phyloP scores from a whole-genome alignment of 768 basidiomycete species.

The Tulasnella sp. region DNA sequence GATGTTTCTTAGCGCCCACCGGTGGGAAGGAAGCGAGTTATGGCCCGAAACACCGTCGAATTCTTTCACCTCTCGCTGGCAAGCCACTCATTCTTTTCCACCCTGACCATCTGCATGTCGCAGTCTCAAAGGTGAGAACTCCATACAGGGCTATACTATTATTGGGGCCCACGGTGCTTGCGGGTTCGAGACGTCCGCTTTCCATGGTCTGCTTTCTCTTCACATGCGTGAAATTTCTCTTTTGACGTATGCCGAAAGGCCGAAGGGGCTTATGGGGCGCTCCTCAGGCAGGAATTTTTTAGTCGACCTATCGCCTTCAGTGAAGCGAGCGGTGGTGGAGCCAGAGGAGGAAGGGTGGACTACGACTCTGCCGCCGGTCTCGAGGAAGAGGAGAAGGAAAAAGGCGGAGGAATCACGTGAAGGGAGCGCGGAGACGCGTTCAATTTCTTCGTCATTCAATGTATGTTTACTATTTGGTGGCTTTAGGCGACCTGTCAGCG shows the following conservation, averaged over 20 bases:
- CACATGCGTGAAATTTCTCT: too few relatives aligned
- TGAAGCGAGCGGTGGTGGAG: neutral
- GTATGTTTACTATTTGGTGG: neutral
- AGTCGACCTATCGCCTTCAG: neutral
- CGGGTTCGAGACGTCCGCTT: neutral
- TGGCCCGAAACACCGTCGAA: neutral
- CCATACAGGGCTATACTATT: neutral
- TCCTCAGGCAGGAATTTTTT: neutral
- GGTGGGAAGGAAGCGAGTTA: neutral
- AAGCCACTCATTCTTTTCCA: neutral
- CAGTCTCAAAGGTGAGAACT: neutral
- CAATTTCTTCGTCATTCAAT: neutral
- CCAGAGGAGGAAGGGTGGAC: neutral
- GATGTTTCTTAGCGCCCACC: neutral
- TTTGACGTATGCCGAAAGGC: neutral
- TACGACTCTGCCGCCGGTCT: neutral
- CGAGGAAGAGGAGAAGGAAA: neutral
- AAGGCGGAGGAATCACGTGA: neutral
- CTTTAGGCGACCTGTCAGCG: neutral
- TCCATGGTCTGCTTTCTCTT: too few relatives aligned
- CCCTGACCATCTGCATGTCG: neutral
- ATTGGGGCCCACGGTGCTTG: too few relatives aligned
- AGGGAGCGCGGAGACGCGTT: neutral
- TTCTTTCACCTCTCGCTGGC: neutral
- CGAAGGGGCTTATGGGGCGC: neutral